These are phyloP conservation scores for Aphanomyces invadans DNA, from an alignment of 352 stramenopile species.

Conservation along the genomic window DNA sequence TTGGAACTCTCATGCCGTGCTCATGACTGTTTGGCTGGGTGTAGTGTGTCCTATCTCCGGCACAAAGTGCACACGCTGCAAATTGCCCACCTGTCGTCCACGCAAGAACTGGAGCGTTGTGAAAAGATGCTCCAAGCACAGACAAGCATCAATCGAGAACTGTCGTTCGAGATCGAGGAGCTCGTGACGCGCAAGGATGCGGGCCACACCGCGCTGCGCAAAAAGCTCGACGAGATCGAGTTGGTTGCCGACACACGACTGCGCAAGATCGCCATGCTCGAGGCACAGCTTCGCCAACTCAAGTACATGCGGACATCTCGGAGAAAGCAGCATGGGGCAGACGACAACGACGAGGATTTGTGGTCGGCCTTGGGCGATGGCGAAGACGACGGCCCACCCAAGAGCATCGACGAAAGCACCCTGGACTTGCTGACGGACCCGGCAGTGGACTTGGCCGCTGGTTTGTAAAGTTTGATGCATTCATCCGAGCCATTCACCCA, in stretches of 20 bases:
- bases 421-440: constrained; percentile 4
- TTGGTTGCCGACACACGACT: constrained; percentile 72
- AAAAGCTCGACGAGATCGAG: constrained; percentile 82
- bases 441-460: not conserved
- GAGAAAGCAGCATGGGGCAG: not conserved
- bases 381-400: not conserved
- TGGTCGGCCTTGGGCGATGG: constrained; percentile 27
- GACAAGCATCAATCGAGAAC: constrained; percentile 90
- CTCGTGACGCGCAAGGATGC: constrained; percentile 63
- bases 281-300: constrained; percentile 83
- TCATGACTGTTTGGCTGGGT: constrained; percentile 23
- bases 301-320: constrained; percentile 62
- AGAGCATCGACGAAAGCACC: not conserved
- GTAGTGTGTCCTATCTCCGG: constrained; percentile 34
- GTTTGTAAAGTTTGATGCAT: not conserved
- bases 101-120: constrained; percentile 86
- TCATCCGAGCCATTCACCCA: no score
- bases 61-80: constrained; percentile 80
- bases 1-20: no score
- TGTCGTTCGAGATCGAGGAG: constrained; percentile 87
- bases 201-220: constrained; percentile 59
- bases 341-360: not conserved
- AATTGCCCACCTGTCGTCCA: constrained; percentile 82
- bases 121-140: constrained; percentile 93
- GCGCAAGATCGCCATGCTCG: constrained; percentile 67